These are phyloP conservation scores for Ascobolus immersus DNA, from an alignment of 495 filamentous ascomycete genomes.

Conservation along the genomic window DNA sequence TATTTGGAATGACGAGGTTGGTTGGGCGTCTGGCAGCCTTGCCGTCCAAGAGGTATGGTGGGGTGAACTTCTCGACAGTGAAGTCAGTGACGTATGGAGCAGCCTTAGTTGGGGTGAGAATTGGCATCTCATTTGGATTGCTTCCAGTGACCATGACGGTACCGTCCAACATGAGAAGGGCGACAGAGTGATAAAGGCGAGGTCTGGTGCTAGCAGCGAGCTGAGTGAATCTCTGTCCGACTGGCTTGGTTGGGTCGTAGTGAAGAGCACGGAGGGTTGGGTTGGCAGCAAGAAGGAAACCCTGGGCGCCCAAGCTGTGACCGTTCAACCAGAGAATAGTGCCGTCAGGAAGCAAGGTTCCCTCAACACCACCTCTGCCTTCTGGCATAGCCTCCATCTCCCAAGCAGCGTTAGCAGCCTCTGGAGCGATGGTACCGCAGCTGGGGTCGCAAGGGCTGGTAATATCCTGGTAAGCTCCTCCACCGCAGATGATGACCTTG, in stretches of 20 bases:
- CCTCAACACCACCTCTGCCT: conserved; percentile 36
- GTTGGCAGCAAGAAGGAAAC: conserved; percentile 27
- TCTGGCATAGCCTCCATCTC: conserved; percentile 38
- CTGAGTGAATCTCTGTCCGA: conserved; percentile 27
- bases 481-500: conserved; percentile 34
- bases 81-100: conserved; percentile 26
- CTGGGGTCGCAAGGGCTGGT: conserved; percentile 31
- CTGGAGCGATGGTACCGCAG: conserved; percentile 32
- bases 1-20: conserved; percentile 20
- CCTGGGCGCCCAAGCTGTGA: conserved; percentile 30
- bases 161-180: conserved; percentile 31
- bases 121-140: conserved; percentile 32
- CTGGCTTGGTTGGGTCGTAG: conserved; percentile 26
- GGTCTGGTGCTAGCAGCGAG: conserved; percentile 25
- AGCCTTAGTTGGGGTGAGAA: conserved; percentile 19
- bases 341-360: conserved; percentile 32
- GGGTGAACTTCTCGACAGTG: conserved; percentile 34
- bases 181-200: conserved; percentile 32
- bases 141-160: conserved; percentile 32
- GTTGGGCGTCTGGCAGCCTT: conserved; percentile 25
- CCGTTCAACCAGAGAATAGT: conserved; percentile 36
- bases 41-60: conserved; percentile 30
- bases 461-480: conserved; percentile 37
- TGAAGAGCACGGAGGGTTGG: conserved; percentile 32
- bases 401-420: conserved; percentile 26